These are phyloP conservation scores for Phytopythium aichiense DNA, from an alignment of 352 stramenopile species.

Conservation along the genomic window DNA sequence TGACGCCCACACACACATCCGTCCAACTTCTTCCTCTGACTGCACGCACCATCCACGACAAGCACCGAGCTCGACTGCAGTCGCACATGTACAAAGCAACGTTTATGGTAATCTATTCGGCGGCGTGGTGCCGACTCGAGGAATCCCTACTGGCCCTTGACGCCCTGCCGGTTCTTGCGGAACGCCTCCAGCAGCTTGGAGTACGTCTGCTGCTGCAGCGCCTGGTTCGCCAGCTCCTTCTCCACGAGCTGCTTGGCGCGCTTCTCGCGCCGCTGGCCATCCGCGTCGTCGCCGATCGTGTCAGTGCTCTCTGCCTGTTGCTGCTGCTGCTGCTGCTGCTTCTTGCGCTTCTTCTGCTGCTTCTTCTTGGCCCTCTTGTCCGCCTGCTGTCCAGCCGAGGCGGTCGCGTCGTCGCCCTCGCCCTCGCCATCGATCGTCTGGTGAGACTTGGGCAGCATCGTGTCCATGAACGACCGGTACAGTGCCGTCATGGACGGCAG, in stretches of 20 bases:
- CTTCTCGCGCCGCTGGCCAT: constrained; percentile 31
- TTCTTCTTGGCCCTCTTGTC: constrained; percentile 32
- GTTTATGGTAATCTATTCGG: not conserved
- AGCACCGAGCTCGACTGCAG: not conserved
- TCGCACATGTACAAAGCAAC: not conserved
- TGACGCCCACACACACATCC: not conserved
- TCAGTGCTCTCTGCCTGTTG: constrained; percentile 16
- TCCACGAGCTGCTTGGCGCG: constrained; percentile 61
- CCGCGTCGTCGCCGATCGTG: constrained; percentile 14
- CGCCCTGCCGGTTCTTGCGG: constrained; percentile 40
- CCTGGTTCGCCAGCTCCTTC: constrained; percentile 56
- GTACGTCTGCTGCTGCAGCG: constrained; percentile 64
- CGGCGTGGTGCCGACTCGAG: not conserved
- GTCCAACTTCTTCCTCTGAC: too few species aligned
- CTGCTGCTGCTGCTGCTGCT: constrained; percentile 21
- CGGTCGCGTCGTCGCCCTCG: constrained; percentile 2
- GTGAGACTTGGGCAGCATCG: constrained; percentile 73
- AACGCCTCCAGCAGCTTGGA: constrained; percentile 66
- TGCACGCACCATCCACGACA: too few species aligned
- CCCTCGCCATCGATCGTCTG: constrained; percentile 8
- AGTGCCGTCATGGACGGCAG: constrained; percentile 79
- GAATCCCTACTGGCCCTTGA: not conserved
- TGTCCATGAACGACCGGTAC: constrained; percentile 86
- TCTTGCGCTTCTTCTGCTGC: constrained; percentile 66
- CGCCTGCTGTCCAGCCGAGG: not conserved